Evolutionary conservation across 306 rosid genomes (phyloP).

Genomic region (Biancaea sappan): DNA sequence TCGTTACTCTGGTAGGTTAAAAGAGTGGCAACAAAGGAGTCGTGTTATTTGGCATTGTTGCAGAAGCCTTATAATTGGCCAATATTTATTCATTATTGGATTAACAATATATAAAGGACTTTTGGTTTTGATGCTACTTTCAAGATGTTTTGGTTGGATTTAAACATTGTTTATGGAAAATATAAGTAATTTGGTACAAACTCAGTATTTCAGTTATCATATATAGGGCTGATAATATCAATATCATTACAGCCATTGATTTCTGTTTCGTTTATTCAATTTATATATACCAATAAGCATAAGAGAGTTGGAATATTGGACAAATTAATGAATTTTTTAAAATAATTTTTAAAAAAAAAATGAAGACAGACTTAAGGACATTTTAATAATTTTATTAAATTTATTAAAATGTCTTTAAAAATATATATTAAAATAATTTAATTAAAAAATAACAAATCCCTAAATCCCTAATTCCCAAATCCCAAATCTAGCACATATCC

Average conservation of each 20-base stretch:
- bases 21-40: conserved; percentile 5
- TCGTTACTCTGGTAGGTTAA: neutral
- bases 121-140: conserved; percentile 5
- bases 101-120: neutral
- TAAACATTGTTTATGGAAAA: neutral
- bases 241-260: conserved; percentile 5
- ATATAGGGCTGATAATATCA: conserved; percentile 7
- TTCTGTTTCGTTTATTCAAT: neutral
- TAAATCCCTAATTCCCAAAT: too few relatives aligned
- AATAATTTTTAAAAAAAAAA: too few relatives aligned
- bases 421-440: too few relatives aligned
- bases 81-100: conserved; percentile 16
- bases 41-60: neutral
- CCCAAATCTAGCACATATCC: too few relatives aligned
- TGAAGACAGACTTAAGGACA: too few relatives aligned
- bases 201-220: neutral
- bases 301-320: too few relatives aligned
- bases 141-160: neutral
- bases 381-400: too few relatives aligned
- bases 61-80: neutral
- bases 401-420: too few relatives aligned
- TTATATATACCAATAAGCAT: neutral
- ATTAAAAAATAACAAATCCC: too few relatives aligned
- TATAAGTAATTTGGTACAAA: conserved; percentile 10
- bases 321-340: too few relatives aligned